A percentile compares a stretch with the other conserved stretches of the same genome.
phyloP scores from a whole-genome alignment of 139 green algal species.

The Deuterostichococcus epilithicus region DNA sequence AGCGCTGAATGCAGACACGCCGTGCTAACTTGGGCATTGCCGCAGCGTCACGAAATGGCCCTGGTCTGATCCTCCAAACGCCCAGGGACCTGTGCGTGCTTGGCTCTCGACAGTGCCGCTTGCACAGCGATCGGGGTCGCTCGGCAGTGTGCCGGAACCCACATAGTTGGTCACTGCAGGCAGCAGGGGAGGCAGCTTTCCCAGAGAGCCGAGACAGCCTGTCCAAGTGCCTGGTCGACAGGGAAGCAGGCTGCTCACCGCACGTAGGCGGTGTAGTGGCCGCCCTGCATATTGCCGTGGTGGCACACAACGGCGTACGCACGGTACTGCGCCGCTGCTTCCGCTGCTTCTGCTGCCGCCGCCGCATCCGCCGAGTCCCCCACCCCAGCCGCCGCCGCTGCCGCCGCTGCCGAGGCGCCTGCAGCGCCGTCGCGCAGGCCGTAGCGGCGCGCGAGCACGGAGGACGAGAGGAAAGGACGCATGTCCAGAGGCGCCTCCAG shows the following conservation, averaged over 20 bases:
- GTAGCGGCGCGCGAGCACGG: slow-evolving; percentile 44
- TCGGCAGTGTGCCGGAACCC: no score
- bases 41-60: no score
- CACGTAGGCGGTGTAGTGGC: slow-evolving; percentile 84
- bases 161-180: no score
- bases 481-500: slow-evolving; percentile 60
- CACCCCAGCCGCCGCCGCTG: not conserved
- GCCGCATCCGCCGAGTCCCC: not conserved
- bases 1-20: no score
- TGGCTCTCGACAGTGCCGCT: no score
- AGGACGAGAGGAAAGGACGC: slow-evolving; percentile 61
- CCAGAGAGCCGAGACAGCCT: not conserved
- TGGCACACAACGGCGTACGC: slow-evolving; percentile 86
- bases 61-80: no score
- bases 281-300: slow-evolving; percentile 64
- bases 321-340: slow-evolving; percentile 47
- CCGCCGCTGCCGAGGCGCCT: not conserved
- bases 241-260: slow-evolving; percentile 7
- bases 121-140: no score
- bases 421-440: not conserved
- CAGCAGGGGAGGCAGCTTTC: no score
- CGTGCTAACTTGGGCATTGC: no score
- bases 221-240: slow-evolving; percentile 1
- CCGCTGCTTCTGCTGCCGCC: slow-evolving; percentile 8
- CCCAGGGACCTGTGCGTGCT: no score